Evolutionary conservation across 352 stramenopile genomes (phyloP).

Genomic region (Pythium sp.): DNA sequence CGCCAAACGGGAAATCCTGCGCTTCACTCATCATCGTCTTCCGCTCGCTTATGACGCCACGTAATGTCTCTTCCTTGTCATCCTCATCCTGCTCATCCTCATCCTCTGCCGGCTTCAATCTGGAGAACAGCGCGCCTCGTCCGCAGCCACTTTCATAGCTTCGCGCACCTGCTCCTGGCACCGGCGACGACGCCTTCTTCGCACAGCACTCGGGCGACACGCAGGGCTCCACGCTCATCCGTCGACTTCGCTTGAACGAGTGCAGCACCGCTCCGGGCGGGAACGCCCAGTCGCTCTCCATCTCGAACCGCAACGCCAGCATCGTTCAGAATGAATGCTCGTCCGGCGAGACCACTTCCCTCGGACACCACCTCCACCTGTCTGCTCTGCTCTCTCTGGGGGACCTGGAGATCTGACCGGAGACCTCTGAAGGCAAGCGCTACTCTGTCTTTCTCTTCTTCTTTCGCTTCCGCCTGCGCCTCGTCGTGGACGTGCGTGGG

Average conservation of each 20-base stretch:
- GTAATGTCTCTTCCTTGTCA: neutral
- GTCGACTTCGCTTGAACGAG: constrained; percentile 12
- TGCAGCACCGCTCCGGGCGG: neutral
- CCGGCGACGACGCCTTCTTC: neutral
- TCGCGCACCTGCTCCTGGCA: neutral
- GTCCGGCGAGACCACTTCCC: constrained; percentile 25
- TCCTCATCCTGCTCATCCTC: neutral
- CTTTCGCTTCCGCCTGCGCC: no score
- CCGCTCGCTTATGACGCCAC: neutral
- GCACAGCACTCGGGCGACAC: neutral
- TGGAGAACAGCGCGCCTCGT: constrained; percentile 3
- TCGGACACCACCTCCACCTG: constrained; percentile 11
- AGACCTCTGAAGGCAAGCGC: no score
- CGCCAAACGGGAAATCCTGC: constrained; percentile 3
- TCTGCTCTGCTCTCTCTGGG: neutral
- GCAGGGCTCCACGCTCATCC: neutral
- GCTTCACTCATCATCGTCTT: constrained; percentile 2
- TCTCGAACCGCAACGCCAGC: constrained; percentile 16
- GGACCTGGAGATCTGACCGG: no score
- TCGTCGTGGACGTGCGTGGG: no score
- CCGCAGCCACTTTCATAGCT: constrained; percentile 9
- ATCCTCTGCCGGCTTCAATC: constrained; percentile 1
- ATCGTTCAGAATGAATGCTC: constrained; percentile 5
- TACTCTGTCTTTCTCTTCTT: no score
- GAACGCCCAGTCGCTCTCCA: constrained; percentile 1